Conservation (phyloP, 306 rosid genomes). For the Hylodesmum podocarpum region DNA sequence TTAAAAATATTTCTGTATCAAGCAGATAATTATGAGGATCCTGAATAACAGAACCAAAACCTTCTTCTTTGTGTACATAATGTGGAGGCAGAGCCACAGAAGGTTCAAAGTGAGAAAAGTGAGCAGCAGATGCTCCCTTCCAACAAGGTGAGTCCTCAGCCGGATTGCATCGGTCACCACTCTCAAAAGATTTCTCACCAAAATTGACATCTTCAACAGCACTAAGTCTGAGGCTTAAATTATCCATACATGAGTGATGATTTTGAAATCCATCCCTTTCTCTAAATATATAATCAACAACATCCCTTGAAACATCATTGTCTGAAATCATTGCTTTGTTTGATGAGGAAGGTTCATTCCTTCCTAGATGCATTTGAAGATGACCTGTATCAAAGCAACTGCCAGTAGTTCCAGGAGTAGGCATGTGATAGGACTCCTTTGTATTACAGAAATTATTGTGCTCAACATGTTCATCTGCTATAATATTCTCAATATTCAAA, state of each 20-base stretch:
- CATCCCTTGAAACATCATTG: slow-evolving; percentile 31
- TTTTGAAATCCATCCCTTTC: slow-evolving; percentile 41
- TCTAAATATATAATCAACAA: slow-evolving; percentile 38
- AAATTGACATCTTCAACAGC: slow-evolving; percentile 42
- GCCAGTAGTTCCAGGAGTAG: slow-evolving; percentile 31
- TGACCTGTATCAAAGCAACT: slow-evolving; percentile 42
- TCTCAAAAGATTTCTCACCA: slow-evolving; percentile 53
- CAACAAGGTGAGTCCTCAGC: slow-evolving; percentile 97
- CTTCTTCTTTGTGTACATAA: slow-evolving; percentile 38
- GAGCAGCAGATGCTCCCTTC: slow-evolving; percentile 70
- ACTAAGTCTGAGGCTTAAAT: slow-evolving; percentile 45
- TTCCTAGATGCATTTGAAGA: slow-evolving; percentile 47
- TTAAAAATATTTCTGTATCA: slow-evolving; percentile 32
- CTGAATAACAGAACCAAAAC: slow-evolving; percentile 37
- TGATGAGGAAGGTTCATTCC: slow-evolving; percentile 44
- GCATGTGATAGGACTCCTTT: slow-evolving; percentile 38
- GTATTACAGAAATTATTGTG: slow-evolving; percentile 29
- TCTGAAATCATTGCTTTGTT: slow-evolving; percentile 45
- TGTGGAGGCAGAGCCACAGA: slow-evolving; percentile 35
- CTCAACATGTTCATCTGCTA: slow-evolving; percentile 33
- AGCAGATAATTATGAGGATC: slow-evolving; percentile 35
- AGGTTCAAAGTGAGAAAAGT: slow-evolving; percentile 49
- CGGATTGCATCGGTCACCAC: slow-evolving; percentile 62
- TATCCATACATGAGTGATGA: slow-evolving; percentile 39
- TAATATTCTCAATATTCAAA: slow-evolving; percentile 36